Evolutionary conservation across 108 stramenopile species (phyloP).

Genomic region (Cyclotella distinguenda): DNA sequence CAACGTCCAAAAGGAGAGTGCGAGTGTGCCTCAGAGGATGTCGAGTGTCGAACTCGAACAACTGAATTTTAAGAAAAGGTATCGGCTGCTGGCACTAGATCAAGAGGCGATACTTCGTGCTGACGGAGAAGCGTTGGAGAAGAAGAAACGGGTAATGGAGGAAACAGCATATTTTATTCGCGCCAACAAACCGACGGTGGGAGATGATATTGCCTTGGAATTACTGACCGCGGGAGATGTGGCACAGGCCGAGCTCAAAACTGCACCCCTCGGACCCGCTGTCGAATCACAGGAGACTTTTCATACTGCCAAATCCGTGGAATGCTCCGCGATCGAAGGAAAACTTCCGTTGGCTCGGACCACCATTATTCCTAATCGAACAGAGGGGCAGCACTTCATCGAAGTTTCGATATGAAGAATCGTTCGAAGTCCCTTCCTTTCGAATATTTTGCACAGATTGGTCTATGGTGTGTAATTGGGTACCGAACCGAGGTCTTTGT

Average conservation of each 20-base stretch:
- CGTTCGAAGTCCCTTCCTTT: not conserved
- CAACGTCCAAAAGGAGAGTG: not conserved
- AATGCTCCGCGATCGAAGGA: not conserved
- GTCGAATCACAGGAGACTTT: constrained; percentile 16
- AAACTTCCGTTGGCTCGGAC: too few species aligned
- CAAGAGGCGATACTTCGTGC: constrained; percentile 37
- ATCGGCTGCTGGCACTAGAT: constrained; percentile 26
- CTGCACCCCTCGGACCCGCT: not conserved
- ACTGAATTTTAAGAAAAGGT: constrained; percentile 3
- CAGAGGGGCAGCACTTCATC: too few species aligned
- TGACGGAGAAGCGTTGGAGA: constrained; percentile 37
- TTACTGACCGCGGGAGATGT: too few species aligned
- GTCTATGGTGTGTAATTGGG: not conserved
- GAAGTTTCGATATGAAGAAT: too few species aligned
- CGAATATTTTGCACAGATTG: not conserved
- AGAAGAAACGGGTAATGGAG: constrained; percentile 22
- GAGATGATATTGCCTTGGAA: not conserved
- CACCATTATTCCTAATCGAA: too few species aligned
- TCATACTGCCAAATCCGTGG: constrained; percentile 28
- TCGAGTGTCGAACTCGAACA: constrained; percentile 26
- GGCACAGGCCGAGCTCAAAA: too few species aligned
- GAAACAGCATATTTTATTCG: constrained; percentile 19
- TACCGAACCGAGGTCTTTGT: not conserved
- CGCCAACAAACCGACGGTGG: not conserved
- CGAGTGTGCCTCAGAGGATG: not conserved